Conservation (phyloP, 1,284 basidiomycete genomes). For the Sanghuangporus baumii region DNA sequence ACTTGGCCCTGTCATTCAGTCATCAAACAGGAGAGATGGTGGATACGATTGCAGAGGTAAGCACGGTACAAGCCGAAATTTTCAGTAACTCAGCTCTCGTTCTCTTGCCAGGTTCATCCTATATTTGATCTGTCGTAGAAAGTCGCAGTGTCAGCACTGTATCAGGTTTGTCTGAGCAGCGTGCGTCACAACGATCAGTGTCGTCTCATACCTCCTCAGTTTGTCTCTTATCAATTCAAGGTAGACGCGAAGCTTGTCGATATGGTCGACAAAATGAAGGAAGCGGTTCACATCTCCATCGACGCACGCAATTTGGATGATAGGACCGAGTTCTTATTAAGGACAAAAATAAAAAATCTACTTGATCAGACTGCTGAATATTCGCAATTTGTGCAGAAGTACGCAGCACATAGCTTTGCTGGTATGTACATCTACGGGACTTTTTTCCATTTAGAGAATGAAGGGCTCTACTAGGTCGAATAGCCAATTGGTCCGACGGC, state of each 20-base stretch:
- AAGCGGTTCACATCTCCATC: background rate
- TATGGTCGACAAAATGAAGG: background rate
- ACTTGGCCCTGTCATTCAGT: background rate
- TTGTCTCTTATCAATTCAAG: background rate
- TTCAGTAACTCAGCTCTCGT: background rate
- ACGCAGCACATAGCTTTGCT: background rate
- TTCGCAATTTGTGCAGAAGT: background rate
- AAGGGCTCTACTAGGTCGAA: background rate
- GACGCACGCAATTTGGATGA: background rate
- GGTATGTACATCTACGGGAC: too few species aligned
- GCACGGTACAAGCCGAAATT: background rate
- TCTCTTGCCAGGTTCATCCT: background rate
- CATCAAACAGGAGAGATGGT: background rate
- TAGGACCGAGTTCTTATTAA: background rate
- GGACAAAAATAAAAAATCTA: background rate
- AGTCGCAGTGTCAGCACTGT: background rate
- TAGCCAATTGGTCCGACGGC: background rate
- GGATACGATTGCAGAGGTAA: background rate
- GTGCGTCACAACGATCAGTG: too few species aligned
- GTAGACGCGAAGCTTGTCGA: background rate
- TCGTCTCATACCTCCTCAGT: background rate
- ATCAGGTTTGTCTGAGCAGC: background rate
- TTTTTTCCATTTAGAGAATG: too few species aligned
- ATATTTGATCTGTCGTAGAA: background rate
- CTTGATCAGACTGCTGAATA: background rate